Base-by-base conservation (phyloP, 2,329 filamentous ascomycete species). In the Hypoxylon sp. region DNA sequence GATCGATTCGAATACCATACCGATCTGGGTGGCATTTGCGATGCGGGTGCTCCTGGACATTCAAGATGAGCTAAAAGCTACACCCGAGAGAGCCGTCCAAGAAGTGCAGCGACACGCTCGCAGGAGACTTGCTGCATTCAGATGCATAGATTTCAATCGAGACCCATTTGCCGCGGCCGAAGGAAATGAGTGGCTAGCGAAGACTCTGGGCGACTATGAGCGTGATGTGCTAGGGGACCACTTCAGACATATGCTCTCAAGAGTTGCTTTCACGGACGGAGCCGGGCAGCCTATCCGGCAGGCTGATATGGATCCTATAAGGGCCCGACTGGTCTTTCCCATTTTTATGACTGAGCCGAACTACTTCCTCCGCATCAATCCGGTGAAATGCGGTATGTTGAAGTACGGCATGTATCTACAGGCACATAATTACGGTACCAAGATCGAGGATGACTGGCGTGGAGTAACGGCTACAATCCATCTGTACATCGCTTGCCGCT, bases 21-120 rank as follows among this genome's bases (percentile, higher is more conserved):
- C 56, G 3, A 32, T 59, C 6, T 59, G 56, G 56, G 56, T 47
- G 10, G 41, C 51, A 2, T 53, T 54, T 19, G 48, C 48, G 13
- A 32, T 39, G 8, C 56, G 32, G 6, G 5, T 39, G 10, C 56
- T 59, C 22, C 30, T 54, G 1, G 43, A 53, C 17, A 54, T 47
- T 2, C 56, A 58, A 10, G 53, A 51, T 32, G 51, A 34, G 22
- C 39, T 54, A 2, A 19, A 44, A 11, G 17, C 3, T 28, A n/a
- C 30, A 26, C 51, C 51, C 13, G 15, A 32, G 6, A 54, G 34
- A n/a, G 51, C 51, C 3, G 6, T 34, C 3, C n/a, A 19, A 11
- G 51, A 54, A 41, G 51, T 54, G 1, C 22, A 54, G 51, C 20
- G 30, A 39, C 51, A 54, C n/a, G 20, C 51, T 19, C 37, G 22